phyloP scores from a whole-genome alignment of 1,139 yeast species.

The Wickerhamiella infanticola region DNA sequence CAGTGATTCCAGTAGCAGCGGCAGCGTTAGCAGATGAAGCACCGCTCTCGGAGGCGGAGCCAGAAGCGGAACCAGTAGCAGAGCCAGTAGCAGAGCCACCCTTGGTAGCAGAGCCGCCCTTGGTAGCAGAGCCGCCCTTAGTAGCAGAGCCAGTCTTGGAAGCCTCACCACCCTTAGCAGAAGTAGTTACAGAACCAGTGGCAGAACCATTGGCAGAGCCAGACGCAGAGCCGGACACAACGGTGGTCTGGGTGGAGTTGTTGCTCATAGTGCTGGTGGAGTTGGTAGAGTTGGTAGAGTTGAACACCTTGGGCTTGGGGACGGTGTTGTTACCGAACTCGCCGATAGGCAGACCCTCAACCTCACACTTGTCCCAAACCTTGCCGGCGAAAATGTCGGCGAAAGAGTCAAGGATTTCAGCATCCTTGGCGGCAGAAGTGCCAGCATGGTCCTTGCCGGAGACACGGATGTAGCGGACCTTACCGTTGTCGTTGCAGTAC shows the following conservation, averaged over 20 bases:
- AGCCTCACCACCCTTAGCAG: background rate
- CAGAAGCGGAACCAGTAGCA: background rate
- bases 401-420: background rate
- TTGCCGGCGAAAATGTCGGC: background rate
- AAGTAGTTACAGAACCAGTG: background rate
- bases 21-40: background rate
- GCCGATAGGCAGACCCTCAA: background rate
- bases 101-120: background rate
- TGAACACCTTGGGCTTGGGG: background rate
- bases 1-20: background rate
- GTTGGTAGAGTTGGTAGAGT: background rate
- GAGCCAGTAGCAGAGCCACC: background rate
- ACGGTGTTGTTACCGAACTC: background rate
- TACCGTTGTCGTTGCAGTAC: conserved; percentile 18
- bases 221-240: background rate
- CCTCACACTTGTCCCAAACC: background rate
- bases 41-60: background rate
- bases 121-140: too few relatives aligned
- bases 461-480: conserved; percentile 15
- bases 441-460: conserved; percentile 9
- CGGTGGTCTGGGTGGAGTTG: background rate
- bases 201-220: background rate
- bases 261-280: background rate
- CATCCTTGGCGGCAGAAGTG: conserved; percentile 15
- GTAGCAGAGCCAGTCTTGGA: too few relatives aligned